phyloP scores from a whole-genome alignment of 306 rosid genomes.

The Ziziphus jujuba region DNA sequence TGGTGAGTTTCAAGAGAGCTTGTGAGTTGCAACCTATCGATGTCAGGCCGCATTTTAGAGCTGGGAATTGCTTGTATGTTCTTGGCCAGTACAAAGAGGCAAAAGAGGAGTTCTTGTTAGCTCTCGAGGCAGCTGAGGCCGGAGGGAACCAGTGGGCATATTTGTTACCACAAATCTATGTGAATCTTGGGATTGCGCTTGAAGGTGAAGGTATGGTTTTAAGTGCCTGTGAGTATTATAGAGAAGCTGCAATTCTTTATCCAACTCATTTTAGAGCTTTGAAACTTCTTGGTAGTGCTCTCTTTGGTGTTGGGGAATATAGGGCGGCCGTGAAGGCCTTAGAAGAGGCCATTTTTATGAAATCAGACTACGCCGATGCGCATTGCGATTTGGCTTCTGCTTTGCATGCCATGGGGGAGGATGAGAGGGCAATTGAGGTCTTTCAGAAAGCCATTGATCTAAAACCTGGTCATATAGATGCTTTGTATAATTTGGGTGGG shows the following conservation, averaged over 20 bases:
- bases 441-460: slow-evolving; percentile 98
- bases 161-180: slow-evolving; percentile 93
- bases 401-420: slow-evolving; percentile 88
- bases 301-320: slow-evolving; percentile 97
- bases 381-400: slow-evolving; percentile 99
- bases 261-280: slow-evolving; percentile 98
- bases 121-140: slow-evolving; percentile 84
- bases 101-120: slow-evolving; percentile 87
- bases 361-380: slow-evolving; percentile 94
- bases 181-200: slow-evolving; percentile 87
- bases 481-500: slow-evolving; percentile 93
- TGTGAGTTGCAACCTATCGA: slow-evolving; percentile 97
- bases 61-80: slow-evolving; percentile 89
- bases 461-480: slow-evolving; percentile 92
- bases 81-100: slow-evolving; percentile 72
- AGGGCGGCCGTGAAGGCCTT: slow-evolving; percentile 93
- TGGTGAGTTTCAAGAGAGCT: slow-evolving; percentile 88
- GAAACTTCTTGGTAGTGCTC: slow-evolving; percentile 94
- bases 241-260: slow-evolving; percentile 98
- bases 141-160: slow-evolving; percentile 99
- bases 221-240: slow-evolving; percentile 97
- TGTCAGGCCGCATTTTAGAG: slow-evolving; percentile 90
- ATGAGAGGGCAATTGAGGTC: slow-evolving; percentile 92
- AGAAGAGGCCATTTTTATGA: slow-evolving; percentile 94
- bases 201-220: slow-evolving; percentile 99